Evolutionary conservation across 164 flowering plant species (phyloP).

Genomic region (Warburgia ugandensis): DNA sequence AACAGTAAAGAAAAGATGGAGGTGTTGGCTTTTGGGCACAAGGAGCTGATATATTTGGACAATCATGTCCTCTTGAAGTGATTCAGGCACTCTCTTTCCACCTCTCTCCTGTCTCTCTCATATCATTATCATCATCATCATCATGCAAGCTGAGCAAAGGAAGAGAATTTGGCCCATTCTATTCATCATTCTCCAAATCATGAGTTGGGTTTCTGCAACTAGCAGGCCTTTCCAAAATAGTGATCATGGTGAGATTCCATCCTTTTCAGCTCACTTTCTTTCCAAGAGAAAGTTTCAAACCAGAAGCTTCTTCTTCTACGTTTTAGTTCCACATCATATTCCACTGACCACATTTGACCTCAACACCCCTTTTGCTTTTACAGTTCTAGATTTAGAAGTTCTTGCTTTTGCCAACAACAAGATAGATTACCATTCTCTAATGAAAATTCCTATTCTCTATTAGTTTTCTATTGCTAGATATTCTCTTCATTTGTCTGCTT

Average conservation of each 20-base stretch:
- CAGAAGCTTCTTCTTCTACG: neutral
- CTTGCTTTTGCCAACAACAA: neutral
- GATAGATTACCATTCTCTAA: neutral
- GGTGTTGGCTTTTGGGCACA: neutral
- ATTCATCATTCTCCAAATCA: slow-evolving; percentile 10
- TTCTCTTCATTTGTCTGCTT: neutral
- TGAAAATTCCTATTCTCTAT: no score
- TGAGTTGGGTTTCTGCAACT: slow-evolving; percentile 18
- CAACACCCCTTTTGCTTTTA: neutral
- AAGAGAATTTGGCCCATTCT: slow-evolving; percentile 4
- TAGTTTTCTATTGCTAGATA: no score
- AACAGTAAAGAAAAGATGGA: neutral
- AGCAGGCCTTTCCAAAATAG: slow-evolving; percentile 14
- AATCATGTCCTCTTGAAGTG: slow-evolving; percentile 4
- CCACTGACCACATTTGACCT: neutral
- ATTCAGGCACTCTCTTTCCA: slow-evolving; percentile 6
- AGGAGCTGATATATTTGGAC: neutral
- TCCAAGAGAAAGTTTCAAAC: neutral
- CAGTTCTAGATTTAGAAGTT: no score
- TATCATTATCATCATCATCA: slow-evolving; percentile 12
- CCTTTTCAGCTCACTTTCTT: no score
- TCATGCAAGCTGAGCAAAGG: slow-evolving; percentile 15
- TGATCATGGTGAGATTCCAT: slow-evolving; percentile 13
- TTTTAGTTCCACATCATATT: neutral
- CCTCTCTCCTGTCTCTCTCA: neutral